A percentile compares a stretch with the other conserved stretches of the same genome.
These are phyloP conservation scores for Moesziomyces parantarcticus DNA, from an alignment of 1,284 basidiomycete species.

Conservation along the genomic window DNA sequence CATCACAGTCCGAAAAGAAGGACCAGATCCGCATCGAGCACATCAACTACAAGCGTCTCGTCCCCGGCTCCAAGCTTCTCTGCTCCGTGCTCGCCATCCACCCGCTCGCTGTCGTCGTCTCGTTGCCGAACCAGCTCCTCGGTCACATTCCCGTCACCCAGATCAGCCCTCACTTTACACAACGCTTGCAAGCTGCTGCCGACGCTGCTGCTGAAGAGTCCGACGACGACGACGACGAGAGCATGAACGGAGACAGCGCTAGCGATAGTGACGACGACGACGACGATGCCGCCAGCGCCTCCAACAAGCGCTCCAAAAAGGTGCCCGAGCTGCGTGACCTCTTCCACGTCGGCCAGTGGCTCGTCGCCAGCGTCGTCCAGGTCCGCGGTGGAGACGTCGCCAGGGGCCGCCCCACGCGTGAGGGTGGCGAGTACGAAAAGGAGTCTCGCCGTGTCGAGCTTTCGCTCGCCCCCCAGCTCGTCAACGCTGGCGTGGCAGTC, in stretches of 20 bases:
- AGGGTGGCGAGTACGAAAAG: slow-evolving; percentile 62
- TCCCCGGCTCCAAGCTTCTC: slow-evolving; percentile 85
- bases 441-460: slow-evolving; percentile 77
- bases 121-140: slow-evolving; percentile 92
- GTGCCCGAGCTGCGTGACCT: slow-evolving; percentile 72
- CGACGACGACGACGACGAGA: slow-evolving; percentile 70
- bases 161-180: slow-evolving; percentile 85
- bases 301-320: slow-evolving; percentile 14
- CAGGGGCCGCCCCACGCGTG: slow-evolving; percentile 74
- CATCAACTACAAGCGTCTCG: slow-evolving; percentile 92
- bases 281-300: slow-evolving; percentile 30
- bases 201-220: slow-evolving; percentile 71
- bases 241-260: slow-evolving; percentile 20
- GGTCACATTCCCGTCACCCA: slow-evolving; percentile 96
- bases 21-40: slow-evolving; percentile 82
- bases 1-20: slow-evolving; percentile 43
- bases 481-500: slow-evolving; percentile 84
- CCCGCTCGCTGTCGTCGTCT: slow-evolving; percentile 89
- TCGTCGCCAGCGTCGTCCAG: slow-evolving; percentile 80
- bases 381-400: slow-evolving; percentile 73
- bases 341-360: slow-evolving; percentile 86
- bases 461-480: slow-evolving; percentile 82
- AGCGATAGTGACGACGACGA: slow-evolving; percentile 68
- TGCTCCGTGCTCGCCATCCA: slow-evolving; percentile 87
- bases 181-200: slow-evolving; percentile 70